Evolutionary conservation across 164 flowering plant genomes (phyloP).

Genomic region (Chimonanthus praecox): DNA sequence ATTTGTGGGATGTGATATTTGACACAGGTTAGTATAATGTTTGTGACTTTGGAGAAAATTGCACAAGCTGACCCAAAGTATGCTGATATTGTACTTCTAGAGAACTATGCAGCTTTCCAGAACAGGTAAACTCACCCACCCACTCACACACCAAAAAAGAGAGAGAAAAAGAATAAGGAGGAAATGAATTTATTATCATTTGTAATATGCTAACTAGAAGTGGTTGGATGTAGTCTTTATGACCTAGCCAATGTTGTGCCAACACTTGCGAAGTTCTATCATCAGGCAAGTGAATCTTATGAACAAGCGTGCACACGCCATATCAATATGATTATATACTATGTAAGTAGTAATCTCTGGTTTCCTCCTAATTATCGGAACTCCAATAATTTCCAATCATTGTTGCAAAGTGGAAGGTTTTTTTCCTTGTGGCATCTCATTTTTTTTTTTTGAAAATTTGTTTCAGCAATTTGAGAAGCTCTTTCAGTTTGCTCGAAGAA

Average conservation of each 20-base stretch:
- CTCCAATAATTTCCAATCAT: not conserved
- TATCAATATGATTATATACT: constrained; percentile 81
- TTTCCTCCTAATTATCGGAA: constrained; percentile 1
- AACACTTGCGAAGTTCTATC: constrained; percentile 93
- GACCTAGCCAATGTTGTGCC: constrained; percentile 97
- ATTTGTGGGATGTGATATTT: not conserved
- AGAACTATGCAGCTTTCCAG: constrained; percentile 97
- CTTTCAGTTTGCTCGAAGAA: constrained; percentile 80
- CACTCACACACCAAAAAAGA: not conserved
- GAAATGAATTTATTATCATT: not conserved
- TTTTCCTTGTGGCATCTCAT: not conserved
- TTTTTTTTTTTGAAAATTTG: not conserved
- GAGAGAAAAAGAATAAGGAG: not conserved
- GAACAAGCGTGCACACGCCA: constrained; percentile 96
- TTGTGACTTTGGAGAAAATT: constrained; percentile 90
- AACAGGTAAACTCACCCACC: constrained; percentile 55
- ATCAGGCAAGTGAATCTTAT: constrained; percentile 96
- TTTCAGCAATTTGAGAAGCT: constrained; percentile 89
- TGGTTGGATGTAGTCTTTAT: constrained; percentile 70
- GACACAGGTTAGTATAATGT: constrained; percentile 85
- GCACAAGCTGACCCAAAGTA: constrained; percentile 83
- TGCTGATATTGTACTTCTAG: constrained; percentile 80
- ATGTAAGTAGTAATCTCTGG: constrained; percentile 33
- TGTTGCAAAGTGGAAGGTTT: not conserved
- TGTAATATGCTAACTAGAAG: constrained; percentile 19